A percentile compares a stretch with the other conserved stretches of the same genome.
phyloP scores from a whole-genome alignment of 352 stramenopile species.

The Thalassiosira hispida region DNA sequence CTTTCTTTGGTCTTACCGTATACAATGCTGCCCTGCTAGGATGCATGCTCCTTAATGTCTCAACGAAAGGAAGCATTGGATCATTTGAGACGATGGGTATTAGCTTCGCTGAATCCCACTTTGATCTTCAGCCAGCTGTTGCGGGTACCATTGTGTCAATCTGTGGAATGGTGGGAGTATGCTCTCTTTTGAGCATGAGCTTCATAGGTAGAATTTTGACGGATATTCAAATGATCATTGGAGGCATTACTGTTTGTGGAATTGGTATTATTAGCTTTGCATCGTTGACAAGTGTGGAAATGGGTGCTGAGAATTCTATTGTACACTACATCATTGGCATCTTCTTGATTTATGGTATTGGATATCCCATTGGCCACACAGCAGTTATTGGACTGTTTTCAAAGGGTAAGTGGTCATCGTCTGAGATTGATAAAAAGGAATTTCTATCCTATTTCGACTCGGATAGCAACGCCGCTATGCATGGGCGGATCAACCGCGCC shows the following conservation, averaged over 20 bases:
- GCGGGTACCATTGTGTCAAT: slow-evolving; percentile 75
- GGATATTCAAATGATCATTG: slow-evolving; percentile 85
- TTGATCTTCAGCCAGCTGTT: slow-evolving; percentile 60
- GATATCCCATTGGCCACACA: slow-evolving; percentile 88
- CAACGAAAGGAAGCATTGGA: slow-evolving; percentile 86
- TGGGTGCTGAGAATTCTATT: slow-evolving; percentile 52
- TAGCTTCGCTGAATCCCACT: slow-evolving; percentile 79
- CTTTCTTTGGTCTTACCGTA: slow-evolving; percentile 59
- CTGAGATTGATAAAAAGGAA: too few relatives aligned
- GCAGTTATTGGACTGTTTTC: slow-evolving; percentile 89
- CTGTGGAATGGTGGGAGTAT: slow-evolving; percentile 75
- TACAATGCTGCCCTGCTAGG: slow-evolving; percentile 79
- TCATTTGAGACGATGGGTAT: slow-evolving; percentile 88
- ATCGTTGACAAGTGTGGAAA: slow-evolving; percentile 44
- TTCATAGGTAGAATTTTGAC: slow-evolving; percentile 66
- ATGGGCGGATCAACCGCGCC: too few relatives aligned
- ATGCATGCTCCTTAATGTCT: slow-evolving; percentile 85
- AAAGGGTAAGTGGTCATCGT: slow-evolving; percentile 75
- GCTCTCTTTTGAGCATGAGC: slow-evolving; percentile 74
- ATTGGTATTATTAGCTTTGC: slow-evolving; percentile 71
- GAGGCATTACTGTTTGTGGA: slow-evolving; percentile 84
- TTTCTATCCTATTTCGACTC: too few relatives aligned
- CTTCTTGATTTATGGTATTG: slow-evolving; percentile 87
- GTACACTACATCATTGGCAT: slow-evolving; percentile 77
- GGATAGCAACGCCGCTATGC: too few relatives aligned